Evolutionary conservation across 2,329 filamentous ascomycete genomes (phyloP).

Genomic region (Penicillium palitans): DNA sequence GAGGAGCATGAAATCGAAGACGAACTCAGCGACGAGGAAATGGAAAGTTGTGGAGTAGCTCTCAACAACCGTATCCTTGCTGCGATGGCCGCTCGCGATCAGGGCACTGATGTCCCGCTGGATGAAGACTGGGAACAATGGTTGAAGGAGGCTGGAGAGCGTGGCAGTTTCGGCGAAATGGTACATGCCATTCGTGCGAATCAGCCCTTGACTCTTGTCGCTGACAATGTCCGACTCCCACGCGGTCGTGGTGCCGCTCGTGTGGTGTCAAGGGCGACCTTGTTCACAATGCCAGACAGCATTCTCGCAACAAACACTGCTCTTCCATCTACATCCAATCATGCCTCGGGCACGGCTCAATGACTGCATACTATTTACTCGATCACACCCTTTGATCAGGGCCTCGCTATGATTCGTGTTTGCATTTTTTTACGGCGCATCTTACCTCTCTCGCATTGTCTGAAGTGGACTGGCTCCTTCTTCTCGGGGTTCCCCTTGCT

Average conservation of each 20-base stretch:
- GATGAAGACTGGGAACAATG: constrained; percentile 58
- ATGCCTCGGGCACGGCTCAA: constrained; percentile 30
- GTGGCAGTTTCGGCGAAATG: constrained; percentile 47
- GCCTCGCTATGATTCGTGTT: constrained; percentile 7
- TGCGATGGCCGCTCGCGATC: constrained; percentile 54
- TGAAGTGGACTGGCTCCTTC: constrained; percentile 22
- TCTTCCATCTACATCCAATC: constrained; percentile 26
- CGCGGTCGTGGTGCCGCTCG: constrained; percentile 20
- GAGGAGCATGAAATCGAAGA: constrained; percentile 38
- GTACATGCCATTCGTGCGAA: constrained; percentile 41
- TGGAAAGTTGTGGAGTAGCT: constrained; percentile 54
- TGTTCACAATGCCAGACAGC: constrained; percentile 25
- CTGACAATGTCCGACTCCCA: constrained; percentile 26
- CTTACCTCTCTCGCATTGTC: constrained; percentile 7
- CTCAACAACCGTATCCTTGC: constrained; percentile 55
- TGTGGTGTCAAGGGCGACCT: constrained; percentile 15
- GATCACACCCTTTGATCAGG: constrained; percentile 2
- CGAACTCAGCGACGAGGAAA: constrained; percentile 47
- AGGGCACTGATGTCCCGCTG: constrained; percentile 47
- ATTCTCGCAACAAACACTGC: constrained; percentile 22
- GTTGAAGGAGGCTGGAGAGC: constrained; percentile 57
- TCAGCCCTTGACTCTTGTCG: constrained; percentile 35
- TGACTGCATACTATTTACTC: constrained; percentile 13
- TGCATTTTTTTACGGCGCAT: constrained; percentile 19
- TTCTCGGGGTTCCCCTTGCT: constrained; percentile 7